Evolutionary conservation across 176 grass and related monocot species (phyloP).

Genomic region (Rhynchospora pubera): DNA sequence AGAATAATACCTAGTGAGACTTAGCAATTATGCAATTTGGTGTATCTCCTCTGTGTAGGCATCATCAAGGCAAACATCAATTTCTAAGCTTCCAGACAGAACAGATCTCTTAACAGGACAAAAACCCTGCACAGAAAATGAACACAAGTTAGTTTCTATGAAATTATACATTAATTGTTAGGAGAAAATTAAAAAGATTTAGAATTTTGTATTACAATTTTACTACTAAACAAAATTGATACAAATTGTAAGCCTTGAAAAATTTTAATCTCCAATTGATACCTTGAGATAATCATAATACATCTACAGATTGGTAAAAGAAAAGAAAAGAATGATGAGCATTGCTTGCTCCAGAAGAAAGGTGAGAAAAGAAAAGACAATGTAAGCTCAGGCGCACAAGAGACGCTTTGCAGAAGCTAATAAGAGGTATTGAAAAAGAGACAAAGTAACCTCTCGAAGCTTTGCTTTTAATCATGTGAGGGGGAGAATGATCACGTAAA

Average conservation of each 20-base stretch:
- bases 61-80: not conserved
- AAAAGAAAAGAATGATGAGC: not conserved
- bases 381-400: not conserved
- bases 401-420: not conserved
- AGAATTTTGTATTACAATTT: not conserved
- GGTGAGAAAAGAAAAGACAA: not conserved
- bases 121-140: not conserved
- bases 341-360: constrained; percentile 17
- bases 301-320: not conserved
- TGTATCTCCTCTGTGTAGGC: not conserved
- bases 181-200: not conserved
- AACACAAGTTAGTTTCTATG: not conserved
- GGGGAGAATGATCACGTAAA: not conserved
- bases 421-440: not conserved
- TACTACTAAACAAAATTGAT: not conserved
- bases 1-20: not conserved
- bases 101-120: not conserved
- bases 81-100: not conserved
- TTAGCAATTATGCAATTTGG: not conserved
- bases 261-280: too few species aligned
- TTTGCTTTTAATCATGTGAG: constrained; percentile 10
- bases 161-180: not conserved
- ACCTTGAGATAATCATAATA: not conserved
- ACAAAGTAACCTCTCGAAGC: not conserved
- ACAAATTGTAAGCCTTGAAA: not conserved